Base-by-base conservation (phyloP, 164 flowering plant species). In the Umbilicus rupestris region DNA sequence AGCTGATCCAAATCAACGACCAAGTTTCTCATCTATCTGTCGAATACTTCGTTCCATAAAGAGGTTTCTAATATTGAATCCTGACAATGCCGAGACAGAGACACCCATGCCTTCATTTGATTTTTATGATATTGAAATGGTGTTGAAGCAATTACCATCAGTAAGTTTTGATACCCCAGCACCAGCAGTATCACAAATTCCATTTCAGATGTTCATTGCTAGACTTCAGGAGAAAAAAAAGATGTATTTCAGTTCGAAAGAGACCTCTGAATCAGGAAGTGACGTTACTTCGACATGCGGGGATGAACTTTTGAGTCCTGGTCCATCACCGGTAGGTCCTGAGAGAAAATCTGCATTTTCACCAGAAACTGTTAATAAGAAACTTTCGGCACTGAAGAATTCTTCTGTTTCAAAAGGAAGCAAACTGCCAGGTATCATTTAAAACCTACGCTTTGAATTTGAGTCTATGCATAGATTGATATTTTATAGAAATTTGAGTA, bases 171-270 rank as follows among this genome's bases (percentile, higher is more conserved):
- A 72, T 2, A 58, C 50, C 11, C 26, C 68, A 1, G 68, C 79
- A 11, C 26, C 68, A 1, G 68, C 79, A 11, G 75, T 88, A 0
- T 75, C 84, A 12, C 76, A 83, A 30, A 85, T 92, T n/a, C 98
- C 98, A 63, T 90, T 85, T 70, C 87, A 93, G 74, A 87, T 90
- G 85, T 90, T 90, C 69, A 80, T 72, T 45, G 88, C 82, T 67
- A 82, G 82, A 70, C 72, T 81, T 11, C 58, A 69, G 31, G 96
- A 90, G 77, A 87, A 70, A 71, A 89, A 87, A 69, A 85, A 70
- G 64, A 59, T 64, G 7, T 67, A 59, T 68, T 20, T 68, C 8
- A 76, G 65, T 49, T 29, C 66, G 26, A 78, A 72, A 66, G 80
- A 78, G 0, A 76, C 71, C 49, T 87, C 92, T 1, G 96, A 91